These are phyloP conservation scores for Diplotaxis tenuifolia DNA, from an alignment of 345 rosid genomes.

Conservation along the genomic window DNA sequence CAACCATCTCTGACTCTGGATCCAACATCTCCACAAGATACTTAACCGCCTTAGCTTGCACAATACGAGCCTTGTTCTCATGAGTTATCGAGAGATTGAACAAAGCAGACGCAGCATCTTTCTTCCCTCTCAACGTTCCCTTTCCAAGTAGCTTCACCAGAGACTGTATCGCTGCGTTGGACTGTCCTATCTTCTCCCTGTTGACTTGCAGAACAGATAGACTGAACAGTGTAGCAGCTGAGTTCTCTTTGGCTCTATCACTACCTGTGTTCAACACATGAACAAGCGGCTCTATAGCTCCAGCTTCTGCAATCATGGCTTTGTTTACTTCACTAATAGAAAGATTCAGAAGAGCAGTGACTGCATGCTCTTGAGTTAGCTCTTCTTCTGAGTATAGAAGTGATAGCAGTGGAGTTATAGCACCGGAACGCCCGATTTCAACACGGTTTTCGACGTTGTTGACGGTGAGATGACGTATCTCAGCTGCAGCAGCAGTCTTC, in stretches of 20 bases:
- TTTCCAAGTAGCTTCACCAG: conserved; percentile 74
- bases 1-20: conserved; percentile 72
- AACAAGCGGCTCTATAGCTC: conserved; percentile 75
- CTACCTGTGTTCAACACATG: conserved; percentile 74
- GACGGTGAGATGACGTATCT: conserved; percentile 77
- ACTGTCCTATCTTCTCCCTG: not conserved
- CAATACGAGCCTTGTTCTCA: conserved; percentile 88
- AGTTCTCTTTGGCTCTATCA: conserved; percentile 82
- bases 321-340: conserved; percentile 79
- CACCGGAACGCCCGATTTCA: conserved; percentile 65
- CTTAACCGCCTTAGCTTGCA: conserved; percentile 91
- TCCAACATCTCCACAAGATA: conserved; percentile 74
- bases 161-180: conserved; percentile 63
- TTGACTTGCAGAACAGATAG: conserved; percentile 46
- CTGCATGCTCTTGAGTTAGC: conserved; percentile 84
- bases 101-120: conserved; percentile 92
- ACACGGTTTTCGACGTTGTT: conserved; percentile 65
- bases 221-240: conserved; percentile 86
- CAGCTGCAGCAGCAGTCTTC: conserved; percentile 74
- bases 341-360: conserved; percentile 80
- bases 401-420: conserved; percentile 60
- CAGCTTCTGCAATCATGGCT: conserved; percentile 66
- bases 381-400: conserved; percentile 64
- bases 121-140: conserved; percentile 85
- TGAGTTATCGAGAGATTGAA: conserved; percentile 86